Evolutionary conservation across 768 basidiomycete genomes (phyloP).

Genomic region (Mycena leptocephala): DNA sequence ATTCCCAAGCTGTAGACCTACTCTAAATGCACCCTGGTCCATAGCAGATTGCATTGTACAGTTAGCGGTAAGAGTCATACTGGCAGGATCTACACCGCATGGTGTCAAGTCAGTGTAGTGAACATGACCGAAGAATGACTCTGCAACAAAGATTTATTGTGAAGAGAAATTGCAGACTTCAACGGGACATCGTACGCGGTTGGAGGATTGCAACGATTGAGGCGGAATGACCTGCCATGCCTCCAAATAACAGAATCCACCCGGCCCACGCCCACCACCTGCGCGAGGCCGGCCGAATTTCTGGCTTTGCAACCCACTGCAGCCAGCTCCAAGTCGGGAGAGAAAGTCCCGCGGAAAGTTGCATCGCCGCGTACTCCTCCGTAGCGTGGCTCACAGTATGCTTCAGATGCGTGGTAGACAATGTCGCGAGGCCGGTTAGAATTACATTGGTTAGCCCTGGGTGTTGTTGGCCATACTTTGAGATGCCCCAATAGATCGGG

Average conservation of each 20-base stretch:
- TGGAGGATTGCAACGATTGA: conserved; percentile 20
- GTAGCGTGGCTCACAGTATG: conserved; percentile 1
- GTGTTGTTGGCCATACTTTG: conserved; percentile 13
- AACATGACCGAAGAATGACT: neutral
- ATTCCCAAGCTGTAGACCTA: conserved; percentile 4
- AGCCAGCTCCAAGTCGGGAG: conserved; percentile 5
- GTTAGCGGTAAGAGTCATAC: neutral
- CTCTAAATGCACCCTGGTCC: neutral
- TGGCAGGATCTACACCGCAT: neutral
- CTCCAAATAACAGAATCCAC: neutral
- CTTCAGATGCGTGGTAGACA: conserved; percentile 18
- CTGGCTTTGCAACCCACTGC: neutral
- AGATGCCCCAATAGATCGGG: neutral
- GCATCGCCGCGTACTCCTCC: neutral
- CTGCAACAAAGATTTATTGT: neutral
- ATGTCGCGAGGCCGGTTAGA: conserved; percentile 5
- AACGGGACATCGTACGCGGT: neutral
- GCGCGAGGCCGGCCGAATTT: conserved; percentile 1
- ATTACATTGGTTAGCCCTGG: conserved; percentile 10
- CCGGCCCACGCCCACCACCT: neutral
- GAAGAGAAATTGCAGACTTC: neutral
- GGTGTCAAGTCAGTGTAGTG: neutral
- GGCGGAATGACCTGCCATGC: conserved; percentile 25
- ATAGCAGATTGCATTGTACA: neutral
- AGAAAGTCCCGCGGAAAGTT: neutral